A percentile compares a stretch with the other conserved stretches of the same genome.
phyloP scores from a whole-genome alignment of 148 eudicot genomes.

The Rhododendron williamsianum region DNA sequence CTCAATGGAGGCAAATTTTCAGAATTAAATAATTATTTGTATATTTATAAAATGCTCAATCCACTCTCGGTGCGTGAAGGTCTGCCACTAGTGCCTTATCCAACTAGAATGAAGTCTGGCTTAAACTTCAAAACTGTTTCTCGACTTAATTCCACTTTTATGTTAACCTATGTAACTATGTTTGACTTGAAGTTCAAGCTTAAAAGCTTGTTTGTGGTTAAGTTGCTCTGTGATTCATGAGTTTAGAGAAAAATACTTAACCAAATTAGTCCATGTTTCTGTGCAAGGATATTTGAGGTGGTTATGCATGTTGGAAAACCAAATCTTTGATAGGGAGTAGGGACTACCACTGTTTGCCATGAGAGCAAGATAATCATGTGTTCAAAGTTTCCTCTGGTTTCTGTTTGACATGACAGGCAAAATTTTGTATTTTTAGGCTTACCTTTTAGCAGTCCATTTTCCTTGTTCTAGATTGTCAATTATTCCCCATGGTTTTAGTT shows the following conservation, averaged over 20 bases:
- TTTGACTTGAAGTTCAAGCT: not conserved
- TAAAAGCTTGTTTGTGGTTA: not conserved
- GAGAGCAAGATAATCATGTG: not conserved
- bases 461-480: not conserved
- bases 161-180: not conserved
- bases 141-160: not conserved
- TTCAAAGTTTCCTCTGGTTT: not conserved
- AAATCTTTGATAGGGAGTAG: constrained; percentile 1
- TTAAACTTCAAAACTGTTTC: not conserved
- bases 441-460: not conserved
- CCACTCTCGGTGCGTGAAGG: not conserved
- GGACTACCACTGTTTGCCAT: not conserved
- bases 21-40: not conserved
- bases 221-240: not conserved
- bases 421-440: not conserved
- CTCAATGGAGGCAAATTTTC: not conserved
- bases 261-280: not conserved
- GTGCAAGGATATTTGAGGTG: not conserved
- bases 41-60: not conserved
- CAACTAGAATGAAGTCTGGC: not conserved
- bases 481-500: not conserved
- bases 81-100: not conserved
- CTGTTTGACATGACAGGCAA: not conserved
- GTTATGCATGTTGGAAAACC: not conserved
- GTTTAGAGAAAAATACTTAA: not conserved